A percentile compares a stretch with the other conserved stretches of the same genome.
Evolutionary conservation across 345 rosid species (phyloP).

Genomic region (Sapria himalayana): DNA sequence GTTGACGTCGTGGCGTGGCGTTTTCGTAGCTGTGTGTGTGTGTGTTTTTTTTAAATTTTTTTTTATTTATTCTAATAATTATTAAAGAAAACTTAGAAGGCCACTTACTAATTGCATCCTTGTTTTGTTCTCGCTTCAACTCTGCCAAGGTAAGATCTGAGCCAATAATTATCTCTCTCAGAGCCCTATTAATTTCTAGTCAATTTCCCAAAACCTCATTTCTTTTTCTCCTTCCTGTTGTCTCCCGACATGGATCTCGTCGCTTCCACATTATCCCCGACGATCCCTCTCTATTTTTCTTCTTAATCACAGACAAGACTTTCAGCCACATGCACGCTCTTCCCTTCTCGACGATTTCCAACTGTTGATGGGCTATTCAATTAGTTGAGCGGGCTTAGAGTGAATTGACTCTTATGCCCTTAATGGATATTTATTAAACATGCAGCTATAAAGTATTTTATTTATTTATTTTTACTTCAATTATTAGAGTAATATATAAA

Average conservation of each 20-base stretch:
- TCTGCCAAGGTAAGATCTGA: constrained; percentile 24
- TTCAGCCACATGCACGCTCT: constrained; percentile 56
- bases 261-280: constrained; percentile 8
- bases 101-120: constrained; percentile 53
- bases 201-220: constrained; percentile 30
- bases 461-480: too few species aligned
- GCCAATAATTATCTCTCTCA: constrained; percentile 26
- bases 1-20: too few species aligned
- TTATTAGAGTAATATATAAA: too few species aligned
- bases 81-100: not conserved
- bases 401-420: too few species aligned
- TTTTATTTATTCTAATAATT: too few species aligned
- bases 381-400: too few species aligned
- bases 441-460: too few species aligned
- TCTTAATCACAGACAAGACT: constrained; percentile 39
- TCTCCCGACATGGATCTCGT: constrained; percentile 15
- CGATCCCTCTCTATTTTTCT: constrained; percentile 12
- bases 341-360: constrained; percentile 25
- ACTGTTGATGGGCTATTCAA: too few species aligned
- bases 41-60: too few species aligned
- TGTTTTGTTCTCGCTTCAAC: constrained; percentile 43
- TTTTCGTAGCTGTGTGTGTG: too few species aligned
- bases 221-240: constrained; percentile 21
- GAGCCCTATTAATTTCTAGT: constrained; percentile 1
- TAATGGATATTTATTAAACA: too few species aligned